Evolutionary conservation across 1,139 yeast species (phyloP).

Genomic region (Diutina catenulata): DNA sequence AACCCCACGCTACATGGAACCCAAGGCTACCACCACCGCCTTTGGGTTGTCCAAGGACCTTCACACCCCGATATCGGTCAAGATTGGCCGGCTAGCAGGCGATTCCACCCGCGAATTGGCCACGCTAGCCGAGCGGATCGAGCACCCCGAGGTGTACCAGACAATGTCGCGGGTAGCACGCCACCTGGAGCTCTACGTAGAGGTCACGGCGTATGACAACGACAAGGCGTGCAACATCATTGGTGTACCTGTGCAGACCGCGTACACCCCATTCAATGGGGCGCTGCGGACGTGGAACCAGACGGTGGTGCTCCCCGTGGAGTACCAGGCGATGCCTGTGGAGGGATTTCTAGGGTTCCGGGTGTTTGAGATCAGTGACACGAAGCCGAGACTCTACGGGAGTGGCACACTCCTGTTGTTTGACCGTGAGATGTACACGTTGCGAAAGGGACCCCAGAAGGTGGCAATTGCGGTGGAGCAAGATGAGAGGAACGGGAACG

Average conservation of each 20-base stretch:
- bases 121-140: constrained; percentile 35
- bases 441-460: constrained; percentile 29
- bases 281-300: constrained; percentile 34
- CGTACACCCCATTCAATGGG: constrained; percentile 47
- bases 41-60: constrained; percentile 73
- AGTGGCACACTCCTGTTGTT: constrained; percentile 51
- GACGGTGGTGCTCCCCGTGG: constrained; percentile 61
- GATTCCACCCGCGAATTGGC: constrained; percentile 8
- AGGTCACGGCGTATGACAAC: constrained; percentile 45
- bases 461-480: constrained; percentile 21
- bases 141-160: constrained; percentile 40
- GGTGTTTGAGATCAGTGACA: constrained; percentile 56
- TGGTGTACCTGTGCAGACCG: constrained; percentile 57
- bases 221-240: constrained; percentile 40
- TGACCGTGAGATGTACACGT: constrained; percentile 32
- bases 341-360: constrained; percentile 49
- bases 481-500: neutral
- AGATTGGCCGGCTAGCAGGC: constrained; percentile 8
- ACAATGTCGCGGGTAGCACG: constrained; percentile 37
- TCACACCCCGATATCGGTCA: constrained; percentile 33
- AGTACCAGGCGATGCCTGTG: constrained; percentile 55
- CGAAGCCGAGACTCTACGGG: constrained; percentile 41
- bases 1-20: too few species aligned
- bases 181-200: constrained; percentile 51
- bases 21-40: constrained; percentile 13